phyloP scores from a whole-genome alignment of 1,139 yeast genomes.

The Geotrichum bryndzae region DNA sequence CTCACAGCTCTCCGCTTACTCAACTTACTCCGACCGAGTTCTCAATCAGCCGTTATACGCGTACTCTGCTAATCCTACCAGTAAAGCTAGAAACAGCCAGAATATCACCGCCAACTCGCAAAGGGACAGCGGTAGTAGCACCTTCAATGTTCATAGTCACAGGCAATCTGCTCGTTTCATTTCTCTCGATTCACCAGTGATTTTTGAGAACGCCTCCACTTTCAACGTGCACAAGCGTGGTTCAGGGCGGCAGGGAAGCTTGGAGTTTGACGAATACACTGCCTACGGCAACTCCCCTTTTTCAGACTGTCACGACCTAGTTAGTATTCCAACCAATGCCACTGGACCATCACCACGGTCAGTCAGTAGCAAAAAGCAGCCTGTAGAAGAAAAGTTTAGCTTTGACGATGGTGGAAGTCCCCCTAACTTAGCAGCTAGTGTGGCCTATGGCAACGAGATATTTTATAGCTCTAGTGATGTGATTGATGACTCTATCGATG shows the following conservation, averaged over 20 bases:
- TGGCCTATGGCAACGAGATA: slow-evolving; percentile 12
- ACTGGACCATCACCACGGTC: neutral
- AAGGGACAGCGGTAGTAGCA: neutral
- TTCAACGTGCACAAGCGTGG: neutral
- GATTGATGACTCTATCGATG: neutral
- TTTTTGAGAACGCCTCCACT: neutral
- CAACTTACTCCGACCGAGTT: slow-evolving; percentile 1
- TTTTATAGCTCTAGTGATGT: slow-evolving; percentile 9
- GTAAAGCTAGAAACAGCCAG: neutral
- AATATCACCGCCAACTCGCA: too few species aligned
- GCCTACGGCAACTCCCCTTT: neutral
- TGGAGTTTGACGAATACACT: neutral
- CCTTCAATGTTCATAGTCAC: neutral
- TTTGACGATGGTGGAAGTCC: neutral
- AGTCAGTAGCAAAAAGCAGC: neutral
- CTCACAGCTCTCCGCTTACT: neutral
- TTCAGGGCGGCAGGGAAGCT: neutral
- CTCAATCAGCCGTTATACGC: neutral
- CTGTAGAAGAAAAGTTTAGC: neutral
- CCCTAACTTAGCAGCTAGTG: neutral
- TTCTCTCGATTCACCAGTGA: neutral
- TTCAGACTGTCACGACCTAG: neutral
- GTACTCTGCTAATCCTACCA: neutral
- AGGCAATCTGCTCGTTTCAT: neutral
- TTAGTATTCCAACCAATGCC: neutral